These are phyloP conservation scores for Capronia epimyces DNA, from an alignment of 2,329 filamentous ascomycete species.

Conservation along the genomic window DNA sequence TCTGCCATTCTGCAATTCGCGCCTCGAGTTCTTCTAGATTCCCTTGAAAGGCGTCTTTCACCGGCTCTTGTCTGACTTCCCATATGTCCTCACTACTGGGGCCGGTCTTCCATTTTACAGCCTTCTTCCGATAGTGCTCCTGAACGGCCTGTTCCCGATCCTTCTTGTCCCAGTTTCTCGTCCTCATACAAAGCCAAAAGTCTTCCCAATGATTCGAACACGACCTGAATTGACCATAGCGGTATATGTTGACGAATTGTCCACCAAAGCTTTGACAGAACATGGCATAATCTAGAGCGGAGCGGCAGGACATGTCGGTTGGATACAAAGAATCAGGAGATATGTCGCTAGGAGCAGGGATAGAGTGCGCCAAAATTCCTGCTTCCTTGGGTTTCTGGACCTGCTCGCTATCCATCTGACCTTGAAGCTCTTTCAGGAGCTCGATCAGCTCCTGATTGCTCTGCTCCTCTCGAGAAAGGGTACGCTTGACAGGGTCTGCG, in stretches of 20 bases:
- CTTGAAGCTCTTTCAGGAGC: slow-evolving; percentile 47
- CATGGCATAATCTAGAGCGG: slow-evolving; percentile 87
- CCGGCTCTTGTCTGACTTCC: slow-evolving; percentile 62
- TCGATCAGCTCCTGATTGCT: slow-evolving; percentile 52
- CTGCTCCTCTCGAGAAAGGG: slow-evolving; percentile 42
- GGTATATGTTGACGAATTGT: slow-evolving; percentile 88
- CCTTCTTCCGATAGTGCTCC: slow-evolving; percentile 63
- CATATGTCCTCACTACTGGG: slow-evolving; percentile 87
- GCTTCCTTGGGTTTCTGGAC: slow-evolving; percentile 9
- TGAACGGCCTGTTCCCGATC: slow-evolving; percentile 57
- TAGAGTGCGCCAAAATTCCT: slow-evolving; percentile 16
- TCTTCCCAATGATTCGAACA: slow-evolving; percentile 86
- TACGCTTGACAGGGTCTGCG: slow-evolving; percentile 28
- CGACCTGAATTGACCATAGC: slow-evolving; percentile 67
- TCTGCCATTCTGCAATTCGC: slow-evolving; percentile 41
- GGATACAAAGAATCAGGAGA: slow-evolving; percentile 68
- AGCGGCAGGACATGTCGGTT: slow-evolving; percentile 77
- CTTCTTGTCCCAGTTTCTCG: slow-evolving; percentile 56
- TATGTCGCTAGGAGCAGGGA: slow-evolving; percentile 31
- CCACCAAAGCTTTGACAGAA: slow-evolving; percentile 84
- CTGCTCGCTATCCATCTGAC: slow-evolving; percentile 24
- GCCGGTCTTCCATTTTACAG: slow-evolving; percentile 60
- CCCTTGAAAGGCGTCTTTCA: slow-evolving; percentile 48
- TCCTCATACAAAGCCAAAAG: slow-evolving; percentile 97
- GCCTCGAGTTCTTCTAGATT: slow-evolving; percentile 41